Base-by-base conservation (phyloP, 148 eudicot species). In the Fallopia convolvulus region DNA sequence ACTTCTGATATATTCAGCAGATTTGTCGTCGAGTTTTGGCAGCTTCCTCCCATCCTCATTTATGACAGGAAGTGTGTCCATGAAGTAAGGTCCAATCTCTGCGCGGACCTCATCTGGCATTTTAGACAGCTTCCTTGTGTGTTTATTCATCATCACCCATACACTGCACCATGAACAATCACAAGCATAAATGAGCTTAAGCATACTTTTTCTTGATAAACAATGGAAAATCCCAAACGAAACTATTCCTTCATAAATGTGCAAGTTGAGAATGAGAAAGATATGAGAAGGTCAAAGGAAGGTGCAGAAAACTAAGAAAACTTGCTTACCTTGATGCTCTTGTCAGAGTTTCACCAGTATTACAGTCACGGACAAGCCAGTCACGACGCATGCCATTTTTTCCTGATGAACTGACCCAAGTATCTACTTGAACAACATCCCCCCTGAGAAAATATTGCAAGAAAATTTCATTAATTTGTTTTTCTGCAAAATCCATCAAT, bases 351-450 rank as follows among this genome's bases (percentile, higher is more conserved):
- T 96, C 93, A 26, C 99, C 99, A 0, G 99, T 96, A 74, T 75
- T 84, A 81, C 88, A 84, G 71, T 96, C 97, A 70, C 98, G 89
- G 30, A 93, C 70, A 71, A 90, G 90, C 99, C 99, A 96, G 75
- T 96, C 98, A 80, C 98, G 86, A 36, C 99, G 97, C 98, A 91
- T 91, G 11, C 99, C 97, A 80, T 96, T 96, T 79, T 93, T 96
- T 65, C 99, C 98, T 15, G 99, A 96, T 76, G 92, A 84, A 66
- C 92, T 89, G 70, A 93, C 97, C 99, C 97, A 96, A 49, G 98
- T 96, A 71, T 96, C 99, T 30, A 96, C 97, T 84, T 96, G 99
- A 83, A 96, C 98, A 75, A 93, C 94, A 85, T 96, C 99, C 48
- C 97, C 97, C 98, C 99, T 96, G 80, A 61, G 81, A 75, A 21